These are phyloP conservation scores for Crithidia expoeki DNA, from an alignment of 208 protist species.

Conservation along the genomic window DNA sequence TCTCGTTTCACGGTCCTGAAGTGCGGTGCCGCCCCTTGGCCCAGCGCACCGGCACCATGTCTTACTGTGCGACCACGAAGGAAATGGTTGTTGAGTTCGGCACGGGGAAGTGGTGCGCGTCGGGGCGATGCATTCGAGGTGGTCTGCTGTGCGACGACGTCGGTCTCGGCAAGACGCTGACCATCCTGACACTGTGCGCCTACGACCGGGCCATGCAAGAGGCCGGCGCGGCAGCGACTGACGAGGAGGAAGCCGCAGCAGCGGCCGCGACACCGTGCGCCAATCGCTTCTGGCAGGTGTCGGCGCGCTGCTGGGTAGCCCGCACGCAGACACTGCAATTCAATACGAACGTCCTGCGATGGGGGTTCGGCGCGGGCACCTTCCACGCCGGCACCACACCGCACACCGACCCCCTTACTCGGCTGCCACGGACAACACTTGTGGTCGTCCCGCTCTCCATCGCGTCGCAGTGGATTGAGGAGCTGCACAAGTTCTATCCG, in stretches of 20 bases:
- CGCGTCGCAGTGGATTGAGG: conserved; percentile 53
- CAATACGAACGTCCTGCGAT: conserved; percentile 20
- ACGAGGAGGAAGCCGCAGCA: too few species aligned
- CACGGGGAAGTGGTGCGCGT: neutral
- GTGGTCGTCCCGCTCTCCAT: conserved; percentile 65
- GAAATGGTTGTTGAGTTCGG: conserved; percentile 11
- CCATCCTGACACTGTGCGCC: conserved; percentile 54
- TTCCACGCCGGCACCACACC: conserved; percentile 9
- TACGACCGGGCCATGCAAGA: conserved; percentile 19
- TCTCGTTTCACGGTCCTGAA: neutral
- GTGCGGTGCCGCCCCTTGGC: neutral
- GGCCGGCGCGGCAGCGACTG: neutral
- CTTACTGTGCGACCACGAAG: conserved; percentile 40
- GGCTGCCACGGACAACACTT: conserved; percentile 51
- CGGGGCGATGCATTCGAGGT: conserved; percentile 26
- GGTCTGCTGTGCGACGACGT: conserved; percentile 72
- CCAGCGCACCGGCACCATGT: conserved; percentile 22
- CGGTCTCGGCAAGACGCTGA: conserved; percentile 75
- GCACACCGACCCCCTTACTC: neutral
- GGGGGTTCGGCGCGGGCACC: conserved; percentile 13
- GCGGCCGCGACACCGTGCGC: neutral
- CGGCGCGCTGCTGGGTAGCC: neutral
- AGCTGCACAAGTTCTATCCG: conserved; percentile 57
- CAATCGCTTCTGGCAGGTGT: conserved; percentile 15
- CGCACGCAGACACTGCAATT: neutral